Evolutionary conservation across 2,329 filamentous ascomycete genomes (phyloP).

Genomic region (Pyrenophora graminea): DNA sequence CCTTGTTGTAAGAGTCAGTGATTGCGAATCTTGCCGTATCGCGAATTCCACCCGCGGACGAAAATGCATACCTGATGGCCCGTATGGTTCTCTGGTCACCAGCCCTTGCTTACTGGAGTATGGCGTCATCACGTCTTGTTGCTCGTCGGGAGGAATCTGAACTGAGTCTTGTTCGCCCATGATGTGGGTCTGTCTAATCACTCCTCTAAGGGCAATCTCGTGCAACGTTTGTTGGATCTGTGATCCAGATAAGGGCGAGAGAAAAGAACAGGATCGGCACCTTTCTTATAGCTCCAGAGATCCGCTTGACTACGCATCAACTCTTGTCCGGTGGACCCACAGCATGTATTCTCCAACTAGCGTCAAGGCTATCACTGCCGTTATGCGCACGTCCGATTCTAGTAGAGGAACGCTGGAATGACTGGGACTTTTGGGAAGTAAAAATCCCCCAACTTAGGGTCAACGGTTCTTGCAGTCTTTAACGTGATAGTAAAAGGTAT

Average conservation of each 20-base stretch:
- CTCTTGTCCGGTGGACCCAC: conserved; percentile 14
- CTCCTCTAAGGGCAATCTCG: conserved; percentile 2
- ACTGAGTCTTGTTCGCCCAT: conserved; percentile 24
- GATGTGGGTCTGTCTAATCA: conserved; percentile 5
- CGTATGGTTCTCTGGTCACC: conserved; percentile 36
- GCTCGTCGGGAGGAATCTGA: conserved; percentile 23
- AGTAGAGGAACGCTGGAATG: conserved; percentile 1
- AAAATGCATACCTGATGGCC: conserved; percentile 32
- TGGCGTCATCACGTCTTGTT: conserved; percentile 27
- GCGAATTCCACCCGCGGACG: background rate
- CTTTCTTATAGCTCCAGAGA: conserved; percentile 5
- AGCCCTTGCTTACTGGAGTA: conserved; percentile 18
- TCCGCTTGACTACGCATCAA: conserved; percentile 9
- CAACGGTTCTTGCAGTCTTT: background rate
- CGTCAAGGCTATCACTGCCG: conserved; percentile 7
- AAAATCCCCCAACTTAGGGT: background rate
- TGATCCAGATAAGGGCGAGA: background rate
- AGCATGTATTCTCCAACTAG: conserved; percentile 10
- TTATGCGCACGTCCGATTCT: conserved; percentile 1
- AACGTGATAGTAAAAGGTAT: background rate
- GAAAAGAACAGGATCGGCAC: conserved; percentile 1
- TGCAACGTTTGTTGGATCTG: background rate
- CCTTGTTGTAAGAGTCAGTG: conserved; percentile 35
- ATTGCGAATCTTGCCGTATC: background rate
- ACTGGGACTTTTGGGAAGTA: background rate